These are phyloP conservation scores for Talaromyces sp. DNA, from an alignment of 2,329 filamentous ascomycete genomes.

Conservation along the genomic window DNA sequence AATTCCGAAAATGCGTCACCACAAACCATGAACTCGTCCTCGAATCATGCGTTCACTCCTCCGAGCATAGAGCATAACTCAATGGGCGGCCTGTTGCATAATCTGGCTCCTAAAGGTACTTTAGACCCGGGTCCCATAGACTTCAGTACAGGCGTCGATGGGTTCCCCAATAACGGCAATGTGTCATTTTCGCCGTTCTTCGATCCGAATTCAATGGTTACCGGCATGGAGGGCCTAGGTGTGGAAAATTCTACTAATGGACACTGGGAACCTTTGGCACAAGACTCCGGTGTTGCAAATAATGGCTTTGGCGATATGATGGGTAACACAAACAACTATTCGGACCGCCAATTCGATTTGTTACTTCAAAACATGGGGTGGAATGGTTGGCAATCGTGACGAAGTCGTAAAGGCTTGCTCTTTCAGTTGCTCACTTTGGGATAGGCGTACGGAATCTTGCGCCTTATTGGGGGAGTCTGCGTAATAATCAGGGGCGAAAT, in stretches of 20 bases:
- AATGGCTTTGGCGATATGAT: slow-evolving; percentile 1
- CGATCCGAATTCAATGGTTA: slow-evolving; percentile 8
- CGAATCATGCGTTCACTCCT: slow-evolving; percentile 33
- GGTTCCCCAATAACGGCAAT: not conserved
- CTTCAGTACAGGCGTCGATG: not conserved
- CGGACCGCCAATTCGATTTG: slow-evolving; percentile 34
- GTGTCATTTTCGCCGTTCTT: slow-evolving; percentile 8
- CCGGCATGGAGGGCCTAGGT: slow-evolving; percentile 18
- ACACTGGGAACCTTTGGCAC: slow-evolving; percentile 23
- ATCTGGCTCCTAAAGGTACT: not conserved
- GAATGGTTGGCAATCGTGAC: slow-evolving; percentile 25
- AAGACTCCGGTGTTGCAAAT: not conserved
- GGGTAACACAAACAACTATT: slow-evolving; percentile 24
- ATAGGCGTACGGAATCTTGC: no score
- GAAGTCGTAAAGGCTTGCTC: not conserved
- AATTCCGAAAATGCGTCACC: slow-evolving; percentile 34
- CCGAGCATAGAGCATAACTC: slow-evolving; percentile 23
- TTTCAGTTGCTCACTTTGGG: not conserved
- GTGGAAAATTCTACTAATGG: slow-evolving; percentile 23
- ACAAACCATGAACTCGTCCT: slow-evolving; percentile 33
- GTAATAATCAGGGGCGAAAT: not conserved
- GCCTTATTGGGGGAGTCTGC: no score
- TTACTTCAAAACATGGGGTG: slow-evolving; percentile 25
- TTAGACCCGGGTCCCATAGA: not conserved
- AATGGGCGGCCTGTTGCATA: slow-evolving; percentile 1